These are phyloP conservation scores for Bjerkandera adusta DNA, from an alignment of 1,284 basidiomycete genomes.

Conservation along the genomic window DNA sequence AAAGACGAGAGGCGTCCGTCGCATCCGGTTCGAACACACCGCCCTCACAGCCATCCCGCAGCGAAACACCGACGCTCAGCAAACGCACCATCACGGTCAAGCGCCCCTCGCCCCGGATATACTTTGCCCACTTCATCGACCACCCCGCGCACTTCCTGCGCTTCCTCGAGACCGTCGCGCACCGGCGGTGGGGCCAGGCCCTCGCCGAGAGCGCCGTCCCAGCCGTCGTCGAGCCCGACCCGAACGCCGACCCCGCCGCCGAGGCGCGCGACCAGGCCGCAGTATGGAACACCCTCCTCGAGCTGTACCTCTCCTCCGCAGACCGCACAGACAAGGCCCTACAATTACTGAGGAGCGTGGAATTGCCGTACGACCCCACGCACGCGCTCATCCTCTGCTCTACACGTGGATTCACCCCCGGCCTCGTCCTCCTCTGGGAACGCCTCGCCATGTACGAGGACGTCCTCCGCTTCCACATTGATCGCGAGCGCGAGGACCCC, in stretches of 20 bases:
- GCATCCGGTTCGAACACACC: constrained; percentile 29
- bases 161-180: constrained; percentile 89
- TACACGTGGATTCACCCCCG: constrained; percentile 76
- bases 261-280: constrained; percentile 78
- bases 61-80: constrained; percentile 28
- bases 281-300: constrained; percentile 95
- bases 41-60: constrained; percentile 27
- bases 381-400: constrained; percentile 95
- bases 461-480: constrained; percentile 90
- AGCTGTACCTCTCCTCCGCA: constrained; percentile 76
- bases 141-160: constrained; percentile 81
- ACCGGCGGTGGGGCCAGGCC: constrained; percentile 78
- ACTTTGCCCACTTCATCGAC: constrained; percentile 95
- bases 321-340: constrained; percentile 61
- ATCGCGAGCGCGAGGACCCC: constrained; percentile 47
- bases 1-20: constrained; percentile 36
- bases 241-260: constrained; percentile 44
- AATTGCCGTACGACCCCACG: constrained; percentile 83
- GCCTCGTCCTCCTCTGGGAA: constrained; percentile 91
- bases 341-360: constrained; percentile 57
- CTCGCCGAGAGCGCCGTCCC: constrained; percentile 39
- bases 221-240: constrained; percentile 23
- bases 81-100: constrained; percentile 36
- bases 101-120: constrained; percentile 80
- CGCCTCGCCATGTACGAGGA: constrained; percentile 96